These are phyloP conservation scores for Russula sp. DNA, from an alignment of 768 basidiomycete genomes.

Conservation along the genomic window DNA sequence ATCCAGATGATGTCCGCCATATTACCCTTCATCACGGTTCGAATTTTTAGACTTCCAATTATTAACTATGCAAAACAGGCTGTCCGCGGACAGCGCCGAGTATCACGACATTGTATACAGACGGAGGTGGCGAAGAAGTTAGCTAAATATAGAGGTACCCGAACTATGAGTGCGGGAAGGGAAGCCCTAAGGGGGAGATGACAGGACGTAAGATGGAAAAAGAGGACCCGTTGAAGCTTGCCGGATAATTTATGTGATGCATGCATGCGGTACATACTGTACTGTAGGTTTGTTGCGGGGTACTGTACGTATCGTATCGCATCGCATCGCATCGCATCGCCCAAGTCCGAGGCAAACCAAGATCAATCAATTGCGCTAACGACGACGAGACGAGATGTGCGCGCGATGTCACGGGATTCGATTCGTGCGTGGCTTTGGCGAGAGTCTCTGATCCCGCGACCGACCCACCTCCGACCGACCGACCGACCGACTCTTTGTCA, in stretches of 20 bases:
- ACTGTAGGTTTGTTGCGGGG: too few species aligned
- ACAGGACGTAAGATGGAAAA: not conserved
- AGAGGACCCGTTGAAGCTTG: not conserved
- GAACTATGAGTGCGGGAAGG: not conserved
- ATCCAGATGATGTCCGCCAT: not conserved
- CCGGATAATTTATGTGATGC: too few species aligned
- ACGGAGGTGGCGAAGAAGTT: not conserved
- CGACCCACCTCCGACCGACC: not conserved
- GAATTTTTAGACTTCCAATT: too few species aligned
- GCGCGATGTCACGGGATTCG: constrained; percentile 11
- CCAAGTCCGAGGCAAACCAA: not conserved
- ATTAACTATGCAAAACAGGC: not conserved
- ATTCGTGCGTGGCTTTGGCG: not conserved
- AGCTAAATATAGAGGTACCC: not conserved
- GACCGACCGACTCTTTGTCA: not conserved
- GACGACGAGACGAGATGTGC: not conserved
- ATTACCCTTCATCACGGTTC: too few species aligned
- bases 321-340: not conserved
- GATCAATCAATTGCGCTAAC: not conserved
- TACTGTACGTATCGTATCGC: not conserved
- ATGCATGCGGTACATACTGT: too few species aligned
- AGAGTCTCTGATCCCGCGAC: not conserved
- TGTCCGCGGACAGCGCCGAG: not conserved
- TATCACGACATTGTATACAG: too few species aligned
- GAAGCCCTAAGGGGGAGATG: not conserved